Evolutionary conservation across 208 protist genomes (phyloP).

Genomic region (Trypanosoma melophagium): DNA sequence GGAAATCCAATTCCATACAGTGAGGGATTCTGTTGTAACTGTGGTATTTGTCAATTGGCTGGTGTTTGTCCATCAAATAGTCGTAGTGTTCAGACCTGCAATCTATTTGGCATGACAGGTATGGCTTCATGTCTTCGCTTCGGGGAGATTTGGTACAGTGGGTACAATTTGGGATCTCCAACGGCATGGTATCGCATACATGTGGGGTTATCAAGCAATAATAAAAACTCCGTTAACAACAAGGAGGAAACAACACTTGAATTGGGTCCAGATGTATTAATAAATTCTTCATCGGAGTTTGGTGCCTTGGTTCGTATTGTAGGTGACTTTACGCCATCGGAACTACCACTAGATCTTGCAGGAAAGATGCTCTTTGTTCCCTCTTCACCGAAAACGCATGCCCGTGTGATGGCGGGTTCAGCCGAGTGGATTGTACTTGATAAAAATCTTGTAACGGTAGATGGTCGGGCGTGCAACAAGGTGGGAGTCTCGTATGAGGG

Average conservation of each 20-base stretch:
- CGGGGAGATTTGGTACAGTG: conserved; percentile 72
- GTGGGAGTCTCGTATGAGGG: conserved; percentile 89
- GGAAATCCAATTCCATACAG: conserved; percentile 68
- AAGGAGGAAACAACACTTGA: conserved; percentile 29
- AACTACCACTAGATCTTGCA: conserved; percentile 57
- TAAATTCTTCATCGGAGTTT: conserved; percentile 36
- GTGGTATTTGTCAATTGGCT: conserved; percentile 59
- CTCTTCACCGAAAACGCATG: conserved; percentile 28
- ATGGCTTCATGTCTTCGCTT: conserved; percentile 85
- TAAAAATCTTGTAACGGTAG: conserved; percentile 53
- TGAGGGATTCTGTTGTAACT: conserved; percentile 87
- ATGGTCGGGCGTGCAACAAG: conserved; percentile 86
- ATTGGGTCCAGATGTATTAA: conserved; percentile 45
- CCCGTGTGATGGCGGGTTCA: conserved; percentile 44
- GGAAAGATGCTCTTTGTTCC: conserved; percentile 80
- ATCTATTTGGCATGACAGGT: conserved; percentile 50
- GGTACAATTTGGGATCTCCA: conserved; percentile 70
- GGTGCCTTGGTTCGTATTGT: conserved; percentile 58
- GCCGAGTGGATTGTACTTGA: conserved; percentile 82
- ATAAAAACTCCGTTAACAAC: conserved; percentile 4
- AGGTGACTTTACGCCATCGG: conserved; percentile 63
- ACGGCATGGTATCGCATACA: conserved; percentile 63
- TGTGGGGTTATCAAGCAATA: conserved; percentile 41
- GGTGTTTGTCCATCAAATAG: conserved; percentile 58
- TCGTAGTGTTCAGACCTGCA: conserved; percentile 59